A percentile compares a stretch with the other conserved stretches of the same genome.
These are phyloP conservation scores for Astragalus membranaceus DNA, from an alignment of 306 rosid species.

Conservation along the genomic window DNA sequence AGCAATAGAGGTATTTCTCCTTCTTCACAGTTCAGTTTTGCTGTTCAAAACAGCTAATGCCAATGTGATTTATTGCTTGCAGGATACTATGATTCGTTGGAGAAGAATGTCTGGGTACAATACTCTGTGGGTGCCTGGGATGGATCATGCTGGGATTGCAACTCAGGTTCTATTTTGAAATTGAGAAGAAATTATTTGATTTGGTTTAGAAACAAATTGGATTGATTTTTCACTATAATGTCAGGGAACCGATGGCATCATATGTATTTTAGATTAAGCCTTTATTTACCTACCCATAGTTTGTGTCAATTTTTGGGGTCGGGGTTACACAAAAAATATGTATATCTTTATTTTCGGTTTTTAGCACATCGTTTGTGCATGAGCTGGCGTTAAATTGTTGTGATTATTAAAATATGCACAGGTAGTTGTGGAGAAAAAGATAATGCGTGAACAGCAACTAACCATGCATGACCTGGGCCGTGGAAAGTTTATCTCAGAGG, in stretches of 20 bases:
- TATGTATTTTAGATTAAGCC: too few species aligned
- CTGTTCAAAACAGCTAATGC: not conserved
- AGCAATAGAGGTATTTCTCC: constrained; percentile 55
- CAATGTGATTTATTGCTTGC: constrained; percentile 22
- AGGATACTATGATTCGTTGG: constrained; percentile 98
- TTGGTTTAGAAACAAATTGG: too few species aligned
- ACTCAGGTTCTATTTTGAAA: constrained; percentile 62
- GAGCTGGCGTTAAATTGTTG: not conserved
- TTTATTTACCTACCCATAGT: too few species aligned
- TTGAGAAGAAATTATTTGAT: not conserved
- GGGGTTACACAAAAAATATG: too few species aligned
- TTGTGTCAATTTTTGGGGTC: too few species aligned
- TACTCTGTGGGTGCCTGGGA: constrained; percentile 94
- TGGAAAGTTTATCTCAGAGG: constrained; percentile 67
- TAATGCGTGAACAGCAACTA: constrained; percentile 65
- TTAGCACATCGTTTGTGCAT: not conserved
- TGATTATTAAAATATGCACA: constrained; percentile 10
- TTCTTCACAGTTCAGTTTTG: constrained; percentile 9
- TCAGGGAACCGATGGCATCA: too few species aligned
- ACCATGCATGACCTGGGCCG: constrained; percentile 90
- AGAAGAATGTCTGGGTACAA: constrained; percentile 89
- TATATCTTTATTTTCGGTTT: not conserved
- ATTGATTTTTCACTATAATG: too few species aligned
- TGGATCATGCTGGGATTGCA: constrained; percentile 98
- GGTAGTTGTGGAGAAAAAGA: constrained; percentile 98